Evolutionary conservation across 345 rosid genomes (phyloP).

Genomic region (Linum tenue): DNA sequence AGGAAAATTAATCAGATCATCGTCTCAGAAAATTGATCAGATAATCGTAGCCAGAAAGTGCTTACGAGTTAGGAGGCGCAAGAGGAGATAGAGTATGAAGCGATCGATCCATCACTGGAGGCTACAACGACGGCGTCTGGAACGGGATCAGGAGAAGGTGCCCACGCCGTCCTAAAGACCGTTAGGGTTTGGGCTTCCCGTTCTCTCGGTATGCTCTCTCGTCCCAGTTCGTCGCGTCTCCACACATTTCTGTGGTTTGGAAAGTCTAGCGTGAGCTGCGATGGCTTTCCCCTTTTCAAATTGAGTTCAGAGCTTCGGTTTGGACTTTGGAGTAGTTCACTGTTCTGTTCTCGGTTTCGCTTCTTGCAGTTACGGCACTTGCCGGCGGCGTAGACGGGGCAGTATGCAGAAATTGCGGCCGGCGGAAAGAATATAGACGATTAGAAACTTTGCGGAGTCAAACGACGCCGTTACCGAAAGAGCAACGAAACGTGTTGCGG

Average conservation of each 20-base stretch:
- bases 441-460: no score
- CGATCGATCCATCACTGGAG: conserved; percentile 72
- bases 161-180: conserved; percentile 86
- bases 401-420: no score
- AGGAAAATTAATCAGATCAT: neutral
- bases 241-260: neutral
- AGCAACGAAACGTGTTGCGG: no score
- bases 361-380: no score
- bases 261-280: neutral
- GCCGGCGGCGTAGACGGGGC: no score
- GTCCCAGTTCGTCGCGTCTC: conserved; percentile 72
- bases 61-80: conserved; percentile 50
- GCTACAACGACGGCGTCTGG: conserved; percentile 60
- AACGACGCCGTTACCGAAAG: no score
- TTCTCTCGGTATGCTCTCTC: conserved; percentile 59
- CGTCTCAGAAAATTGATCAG: neutral
- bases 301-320: neutral
- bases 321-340: no score
- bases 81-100: conserved; percentile 61
- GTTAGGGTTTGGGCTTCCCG: no score
- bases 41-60: neutral
- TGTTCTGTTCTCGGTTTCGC: no score
- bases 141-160: conserved; percentile 45
- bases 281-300: neutral
- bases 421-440: no score